Evolutionary conservation across 805 yeast species (phyloP).

Genomic region (Hanseniaspora meyeri): DNA sequence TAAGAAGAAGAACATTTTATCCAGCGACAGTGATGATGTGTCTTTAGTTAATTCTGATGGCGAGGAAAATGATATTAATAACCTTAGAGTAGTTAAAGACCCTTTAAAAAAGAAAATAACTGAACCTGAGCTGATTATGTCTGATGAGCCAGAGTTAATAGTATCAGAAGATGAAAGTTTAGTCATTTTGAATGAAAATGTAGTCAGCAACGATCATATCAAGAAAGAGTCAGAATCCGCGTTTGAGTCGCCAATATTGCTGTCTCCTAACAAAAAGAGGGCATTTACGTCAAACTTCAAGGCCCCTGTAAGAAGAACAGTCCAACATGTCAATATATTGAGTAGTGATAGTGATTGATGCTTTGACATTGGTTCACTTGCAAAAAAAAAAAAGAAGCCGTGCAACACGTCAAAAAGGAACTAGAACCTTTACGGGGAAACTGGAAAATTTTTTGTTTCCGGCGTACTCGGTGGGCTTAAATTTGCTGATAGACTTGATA

Average conservation of each 20-base stretch:
- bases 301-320: not conserved
- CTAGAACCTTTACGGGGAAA: too few species aligned
- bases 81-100: not conserved
- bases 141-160: not conserved
- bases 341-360: conserved; percentile 7
- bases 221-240: not conserved
- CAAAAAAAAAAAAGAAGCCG: not conserved
- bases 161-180: not conserved
- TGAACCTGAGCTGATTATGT: not conserved
- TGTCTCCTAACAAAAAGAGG: not conserved
- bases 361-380: too few species aligned
- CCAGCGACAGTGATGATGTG: not conserved
- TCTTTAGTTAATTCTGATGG: not conserved
- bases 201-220: not conserved
- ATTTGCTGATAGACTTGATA: too few species aligned
- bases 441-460: too few species aligned
- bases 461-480: too few species aligned
- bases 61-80: not conserved
- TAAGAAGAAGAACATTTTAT: not conserved
- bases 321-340: not conserved
- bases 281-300: not conserved
- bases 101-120: not conserved
- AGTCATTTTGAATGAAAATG: not conserved
- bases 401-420: too few species aligned
- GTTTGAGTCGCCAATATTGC: not conserved